Evolutionary conservation across 2,329 filamentous ascomycete species (phyloP).

Genomic region (Aspergillus phoenicis): DNA sequence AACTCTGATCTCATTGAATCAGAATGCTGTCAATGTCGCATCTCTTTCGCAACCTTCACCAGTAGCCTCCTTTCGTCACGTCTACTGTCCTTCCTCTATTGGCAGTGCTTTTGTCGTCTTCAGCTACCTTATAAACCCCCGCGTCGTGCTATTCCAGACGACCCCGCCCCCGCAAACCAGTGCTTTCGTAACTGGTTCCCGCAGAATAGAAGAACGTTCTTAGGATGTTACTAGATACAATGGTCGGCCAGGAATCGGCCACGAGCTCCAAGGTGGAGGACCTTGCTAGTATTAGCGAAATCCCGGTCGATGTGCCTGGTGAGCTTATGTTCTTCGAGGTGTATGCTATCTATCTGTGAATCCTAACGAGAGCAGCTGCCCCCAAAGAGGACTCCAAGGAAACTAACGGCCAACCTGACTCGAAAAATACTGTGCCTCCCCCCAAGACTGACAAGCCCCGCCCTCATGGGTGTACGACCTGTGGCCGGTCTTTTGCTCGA

Average conservation of each 20-base stretch:
- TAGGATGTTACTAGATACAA: conserved; percentile 42
- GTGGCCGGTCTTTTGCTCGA: conserved; percentile 87
- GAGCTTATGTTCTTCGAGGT: conserved; percentile 28
- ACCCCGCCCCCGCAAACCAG: conserved; percentile 4
- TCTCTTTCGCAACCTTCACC: conserved; percentile 2
- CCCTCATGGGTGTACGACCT: conserved; percentile 90
- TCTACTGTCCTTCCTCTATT: background rate
- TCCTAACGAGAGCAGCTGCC: conserved; percentile 26
- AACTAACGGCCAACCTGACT: conserved; percentile 29
- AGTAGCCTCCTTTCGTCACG: background rate
- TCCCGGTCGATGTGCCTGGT: conserved; percentile 43
- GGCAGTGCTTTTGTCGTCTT: background rate
- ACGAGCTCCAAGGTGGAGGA: conserved; percentile 41
- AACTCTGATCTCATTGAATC: conserved; percentile 13
- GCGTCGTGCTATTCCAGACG: background rate
- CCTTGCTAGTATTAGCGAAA: conserved; percentile 46
- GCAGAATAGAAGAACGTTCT: background rate
- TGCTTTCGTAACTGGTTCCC: conserved; percentile 2
- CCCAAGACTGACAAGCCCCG: conserved; percentile 97
- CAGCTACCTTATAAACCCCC: background rate
- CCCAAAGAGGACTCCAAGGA: conserved; percentile 33
- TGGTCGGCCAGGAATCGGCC: conserved; percentile 41
- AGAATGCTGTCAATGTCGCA: conserved; percentile 16
- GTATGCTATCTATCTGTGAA: conserved; percentile 14
- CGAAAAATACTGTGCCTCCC: conserved; percentile 57